Evolutionary conservation across 1,284 basidiomycete genomes (phyloP).

Genomic region (Marasmius fiardii): DNA sequence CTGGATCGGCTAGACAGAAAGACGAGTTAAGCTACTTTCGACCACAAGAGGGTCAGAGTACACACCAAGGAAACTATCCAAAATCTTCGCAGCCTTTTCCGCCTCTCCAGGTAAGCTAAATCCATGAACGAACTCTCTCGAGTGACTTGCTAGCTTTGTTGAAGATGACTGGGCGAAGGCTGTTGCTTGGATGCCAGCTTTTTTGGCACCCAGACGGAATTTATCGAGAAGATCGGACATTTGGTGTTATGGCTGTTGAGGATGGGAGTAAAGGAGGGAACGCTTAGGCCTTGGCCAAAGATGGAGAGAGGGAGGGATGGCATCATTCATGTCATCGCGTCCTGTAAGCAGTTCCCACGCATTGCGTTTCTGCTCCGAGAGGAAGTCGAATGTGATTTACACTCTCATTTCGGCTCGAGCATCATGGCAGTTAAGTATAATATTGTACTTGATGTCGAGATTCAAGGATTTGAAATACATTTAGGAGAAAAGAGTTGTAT

Average conservation of each 20-base stretch:
- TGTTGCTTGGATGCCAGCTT: conserved; percentile 77
- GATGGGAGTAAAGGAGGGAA: neutral
- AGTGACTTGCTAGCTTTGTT: conserved; percentile 65
- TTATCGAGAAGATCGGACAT: conserved; percentile 61
- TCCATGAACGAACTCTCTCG: conserved; percentile 74
- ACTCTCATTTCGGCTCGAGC: no score
- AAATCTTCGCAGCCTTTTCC: conserved; percentile 88
- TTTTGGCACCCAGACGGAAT: conserved; percentile 76
- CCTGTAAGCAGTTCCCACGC: no score
- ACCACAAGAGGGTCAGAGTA: conserved; percentile 14
- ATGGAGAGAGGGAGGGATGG: no score
- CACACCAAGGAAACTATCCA: conserved; percentile 86
- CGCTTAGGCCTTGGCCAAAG: no score
- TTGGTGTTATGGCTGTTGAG: neutral
- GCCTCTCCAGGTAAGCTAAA: conserved; percentile 87
- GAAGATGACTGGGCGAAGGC: conserved; percentile 68
- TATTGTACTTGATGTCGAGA: no score
- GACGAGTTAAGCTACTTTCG: conserved; percentile 2
- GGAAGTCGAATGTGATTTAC: no score
- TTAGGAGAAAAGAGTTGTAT: no score
- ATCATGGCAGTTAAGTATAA: no score
- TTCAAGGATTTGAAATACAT: no score
- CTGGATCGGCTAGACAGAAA: conserved; percentile 74
- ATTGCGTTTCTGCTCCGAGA: no score
- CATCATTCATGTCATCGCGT: no score